Conservation (phyloP, 495 filamentous ascomycete species). For the Annulohypoxylon moriforme region DNA sequence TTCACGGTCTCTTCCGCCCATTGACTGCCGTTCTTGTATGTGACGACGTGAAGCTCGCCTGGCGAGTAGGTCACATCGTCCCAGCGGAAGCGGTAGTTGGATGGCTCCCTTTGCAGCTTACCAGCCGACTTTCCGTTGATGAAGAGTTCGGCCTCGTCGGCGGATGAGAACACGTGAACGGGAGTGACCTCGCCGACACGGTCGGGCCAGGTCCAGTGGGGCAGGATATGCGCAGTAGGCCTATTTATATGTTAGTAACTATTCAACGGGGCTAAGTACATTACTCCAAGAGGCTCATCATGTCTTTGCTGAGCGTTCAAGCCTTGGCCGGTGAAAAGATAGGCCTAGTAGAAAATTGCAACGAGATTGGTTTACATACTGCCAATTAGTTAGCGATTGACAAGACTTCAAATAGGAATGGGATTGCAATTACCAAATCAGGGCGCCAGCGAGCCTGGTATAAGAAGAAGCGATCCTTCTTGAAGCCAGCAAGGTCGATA, state of each 20-base stretch:
- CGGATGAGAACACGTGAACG: slow-evolving; percentile 61
- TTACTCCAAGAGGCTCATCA: background rate
- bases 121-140: slow-evolving; percentile 59
- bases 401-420: background rate
- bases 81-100: slow-evolving; percentile 60
- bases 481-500: slow-evolving; percentile 63
- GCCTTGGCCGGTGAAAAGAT: background rate
- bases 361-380: slow-evolving; percentile 27
- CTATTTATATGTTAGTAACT: slow-evolving; percentile 18
- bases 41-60: slow-evolving; percentile 56
- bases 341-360: background rate
- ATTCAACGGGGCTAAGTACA: background rate
- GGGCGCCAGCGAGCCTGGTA: slow-evolving; percentile 62
- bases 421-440: slow-evolving; percentile 38
- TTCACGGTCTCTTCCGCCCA: slow-evolving; percentile 56
- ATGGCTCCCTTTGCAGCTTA: slow-evolving; percentile 46
- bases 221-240: slow-evolving; percentile 57
- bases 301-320: no score
- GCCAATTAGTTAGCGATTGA: slow-evolving; percentile 20
- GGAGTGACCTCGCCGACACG: slow-evolving; percentile 59
- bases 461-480: slow-evolving; percentile 61
- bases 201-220: slow-evolving; percentile 64
- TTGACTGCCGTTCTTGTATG: slow-evolving; percentile 54
- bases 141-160: slow-evolving; percentile 62
- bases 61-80: slow-evolving; percentile 58